Conservation (phyloP, 495 filamentous ascomycete species). For the Neurospora tetrasperma region DNA sequence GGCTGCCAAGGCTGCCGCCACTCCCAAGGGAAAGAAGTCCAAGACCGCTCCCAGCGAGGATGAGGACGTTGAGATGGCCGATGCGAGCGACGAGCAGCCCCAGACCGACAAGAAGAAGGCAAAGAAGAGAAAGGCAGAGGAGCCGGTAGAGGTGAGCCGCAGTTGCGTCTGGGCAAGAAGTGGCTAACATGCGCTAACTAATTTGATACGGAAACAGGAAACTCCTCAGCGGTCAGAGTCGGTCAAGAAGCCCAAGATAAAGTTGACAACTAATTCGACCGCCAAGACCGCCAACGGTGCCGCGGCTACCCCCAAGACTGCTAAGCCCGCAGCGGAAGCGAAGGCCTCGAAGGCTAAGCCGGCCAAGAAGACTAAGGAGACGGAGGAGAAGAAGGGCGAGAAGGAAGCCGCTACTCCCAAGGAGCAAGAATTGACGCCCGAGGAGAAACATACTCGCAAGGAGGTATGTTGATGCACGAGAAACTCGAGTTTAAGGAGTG, state of each 20-base stretch:
- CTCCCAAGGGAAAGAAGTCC: constrained; percentile 48
- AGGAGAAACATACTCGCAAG: constrained; percentile 42
- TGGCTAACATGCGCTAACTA: constrained; percentile 10
- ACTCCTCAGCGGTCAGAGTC: constrained; percentile 57
- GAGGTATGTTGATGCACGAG: constrained; percentile 37
- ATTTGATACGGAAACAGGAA: constrained; percentile 28
- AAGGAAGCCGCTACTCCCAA: constrained; percentile 39
- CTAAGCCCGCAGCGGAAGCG: constrained; percentile 38
- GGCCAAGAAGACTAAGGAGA: constrained; percentile 49
- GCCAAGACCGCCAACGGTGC: constrained; percentile 45
- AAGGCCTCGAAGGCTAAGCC: constrained; percentile 52
- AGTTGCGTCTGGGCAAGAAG: neutral
- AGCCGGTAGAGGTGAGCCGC: constrained; percentile 52
- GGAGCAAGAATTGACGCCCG: constrained; percentile 40
- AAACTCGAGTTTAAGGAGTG: neutral
- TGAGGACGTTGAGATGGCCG: constrained; percentile 70
- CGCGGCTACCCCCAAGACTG: constrained; percentile 37
- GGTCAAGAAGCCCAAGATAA: constrained; percentile 58
- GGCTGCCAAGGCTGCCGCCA: constrained; percentile 53
- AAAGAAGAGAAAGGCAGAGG: constrained; percentile 65
- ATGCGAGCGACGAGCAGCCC: constrained; percentile 42
- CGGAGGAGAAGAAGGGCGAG: constrained; percentile 51
- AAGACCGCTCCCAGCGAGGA: constrained; percentile 42
- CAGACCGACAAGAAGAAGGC: constrained; percentile 46
- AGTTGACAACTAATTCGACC: constrained; percentile 41